Evolutionary conservation across 768 basidiomycete species (phyloP), one percentile per base, ranked within the genome.

Genomic region (Hemileccinum rubropunctum): DNA sequence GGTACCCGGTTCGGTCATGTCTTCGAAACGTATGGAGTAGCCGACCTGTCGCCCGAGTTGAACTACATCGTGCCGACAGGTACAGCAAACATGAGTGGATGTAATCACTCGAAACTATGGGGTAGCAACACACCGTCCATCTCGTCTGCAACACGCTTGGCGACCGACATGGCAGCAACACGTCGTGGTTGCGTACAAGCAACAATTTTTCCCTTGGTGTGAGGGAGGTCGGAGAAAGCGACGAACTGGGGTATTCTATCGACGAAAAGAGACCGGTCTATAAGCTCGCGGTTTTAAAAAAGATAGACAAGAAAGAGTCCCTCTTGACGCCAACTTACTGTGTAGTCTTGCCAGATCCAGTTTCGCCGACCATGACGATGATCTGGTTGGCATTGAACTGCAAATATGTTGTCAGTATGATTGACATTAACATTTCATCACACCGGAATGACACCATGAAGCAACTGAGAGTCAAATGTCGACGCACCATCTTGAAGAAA

Each of bases 1-100:
- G 74, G 58, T 91, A 80, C 37, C 95, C 88, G 90, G 93, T 88
- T 68, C 68, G 12, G 66, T 68, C 66, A 68, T 69, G 66, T 98
- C 97, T 69, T 99, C 95, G 67, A 98, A 99, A 67, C 95, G 91
- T 62, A 98, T 98, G 4, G 91, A 92, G 71, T 99, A 99, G 48
- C 95, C 95, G 54, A 98, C 95, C 55, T 98, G 86, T 61, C 90
- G 86, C 28, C 95, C 95, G 2, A 99, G 84, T 68, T 84, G 79
- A 5, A 99, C 94, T 94, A 57, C 6, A 54, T 49, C n/a, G n/a
- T 52, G 46, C 26, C 30, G 43, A 14, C 13, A 36, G 17, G n/a
- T 9, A 28, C 21, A 42, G n/a, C n/a, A n/a, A n/a, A 35, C 23
- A 42, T 59, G 14, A 61, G 51, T 4, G n/a, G 7, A 21, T 28